These are phyloP conservation scores for Kwoniella europaea DNA, from an alignment of 768 basidiomycete species.

Conservation along the genomic window DNA sequence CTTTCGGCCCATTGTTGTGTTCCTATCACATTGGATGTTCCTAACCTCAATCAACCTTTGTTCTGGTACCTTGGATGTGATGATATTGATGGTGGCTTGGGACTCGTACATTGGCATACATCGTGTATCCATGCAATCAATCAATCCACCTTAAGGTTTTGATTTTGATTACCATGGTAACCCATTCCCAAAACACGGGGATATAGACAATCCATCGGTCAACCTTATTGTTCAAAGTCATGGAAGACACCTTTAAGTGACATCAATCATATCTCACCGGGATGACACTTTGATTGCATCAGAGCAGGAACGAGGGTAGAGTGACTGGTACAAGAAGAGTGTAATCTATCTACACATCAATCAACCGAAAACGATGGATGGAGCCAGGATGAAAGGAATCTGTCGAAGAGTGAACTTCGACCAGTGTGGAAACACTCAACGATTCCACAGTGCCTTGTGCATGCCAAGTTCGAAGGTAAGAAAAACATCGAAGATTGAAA, in stretches of 20 bases:
- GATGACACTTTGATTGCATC: too few relatives aligned
- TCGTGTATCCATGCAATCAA: background rate
- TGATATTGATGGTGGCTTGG: background rate
- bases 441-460: background rate
- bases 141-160: background rate
- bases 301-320: background rate
- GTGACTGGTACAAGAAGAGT: background rate
- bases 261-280: background rate
- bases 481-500: background rate
- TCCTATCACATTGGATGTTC: background rate
- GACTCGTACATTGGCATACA: background rate
- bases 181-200: background rate
- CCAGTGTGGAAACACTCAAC: background rate
- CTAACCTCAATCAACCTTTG: too few relatives aligned
- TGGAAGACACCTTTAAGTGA: background rate
- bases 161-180: background rate
- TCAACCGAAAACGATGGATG: background rate
- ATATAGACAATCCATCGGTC: background rate
- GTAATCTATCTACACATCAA: background rate
- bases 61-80: too few relatives aligned
- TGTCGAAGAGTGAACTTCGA: background rate
- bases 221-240: background rate
- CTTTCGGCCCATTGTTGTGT: background rate
- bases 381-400: background rate
- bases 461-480: background rate